Conservation (phyloP, 768 basidiomycete species). For the Boletellus ananas region DNA sequence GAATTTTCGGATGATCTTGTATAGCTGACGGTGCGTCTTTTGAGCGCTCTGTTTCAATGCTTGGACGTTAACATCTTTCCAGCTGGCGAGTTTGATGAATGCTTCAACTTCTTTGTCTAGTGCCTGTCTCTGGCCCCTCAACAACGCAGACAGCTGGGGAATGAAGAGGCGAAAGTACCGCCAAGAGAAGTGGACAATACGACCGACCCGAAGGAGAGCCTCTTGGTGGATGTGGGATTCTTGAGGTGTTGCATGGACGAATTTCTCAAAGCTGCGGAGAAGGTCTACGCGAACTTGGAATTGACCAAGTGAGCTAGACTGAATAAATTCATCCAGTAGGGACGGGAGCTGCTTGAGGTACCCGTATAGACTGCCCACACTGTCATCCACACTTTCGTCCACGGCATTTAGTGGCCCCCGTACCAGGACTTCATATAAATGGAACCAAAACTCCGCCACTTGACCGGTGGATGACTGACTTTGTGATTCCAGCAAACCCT, state of each 20-base stretch:
- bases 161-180: conserved; percentile 64
- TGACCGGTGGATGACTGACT: conserved; percentile 40
- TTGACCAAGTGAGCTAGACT: conserved; percentile 77
- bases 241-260: conserved; percentile 37
- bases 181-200: conserved; percentile 58
- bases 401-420: conserved; percentile 54
- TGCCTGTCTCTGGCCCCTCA: conserved; percentile 50
- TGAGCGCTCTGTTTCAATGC: conserved; percentile 90
- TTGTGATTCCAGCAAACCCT: conserved; percentile 71
- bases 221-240: conserved; percentile 29
- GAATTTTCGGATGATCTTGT: conserved; percentile 88
- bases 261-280: conserved; percentile 62
- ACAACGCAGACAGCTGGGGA: conserved; percentile 40
- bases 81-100: conserved; percentile 93
- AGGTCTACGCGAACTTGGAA: conserved; percentile 65
- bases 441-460: conserved; percentile 85
- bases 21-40: conserved; percentile 85
- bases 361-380: conserved; percentile 33
- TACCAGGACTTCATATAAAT: conserved; percentile 74
- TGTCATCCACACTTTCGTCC: conserved; percentile 34
- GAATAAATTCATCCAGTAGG: conserved; percentile 78
- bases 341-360: conserved; percentile 70
- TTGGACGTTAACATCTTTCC: conserved; percentile 96
- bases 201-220: conserved; percentile 47
- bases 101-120: conserved; percentile 80